phyloP scores from a whole-genome alignment of 169 alveolate species.

The Babesia bovis region DNA sequence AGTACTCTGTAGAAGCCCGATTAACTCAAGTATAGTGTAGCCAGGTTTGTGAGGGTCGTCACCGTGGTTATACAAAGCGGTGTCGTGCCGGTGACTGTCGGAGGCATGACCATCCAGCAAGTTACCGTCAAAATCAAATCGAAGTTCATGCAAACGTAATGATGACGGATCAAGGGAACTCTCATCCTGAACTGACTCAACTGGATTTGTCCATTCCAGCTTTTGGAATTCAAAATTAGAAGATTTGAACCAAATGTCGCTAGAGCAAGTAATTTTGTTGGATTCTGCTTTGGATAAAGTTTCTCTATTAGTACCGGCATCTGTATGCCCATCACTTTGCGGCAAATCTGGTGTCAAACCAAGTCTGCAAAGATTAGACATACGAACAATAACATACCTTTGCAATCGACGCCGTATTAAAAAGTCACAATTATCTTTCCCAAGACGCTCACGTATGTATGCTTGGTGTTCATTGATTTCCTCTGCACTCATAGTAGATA shows the following conservation, averaged over 20 bases:
- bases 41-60: constrained; percentile 74
- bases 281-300: too few species aligned
- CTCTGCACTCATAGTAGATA: constrained; percentile 23
- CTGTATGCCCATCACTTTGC: too few species aligned
- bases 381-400: constrained; percentile 21
- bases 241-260: constrained; percentile 32
- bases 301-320: too few species aligned
- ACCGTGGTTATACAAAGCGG: constrained; percentile 74
- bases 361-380: too few species aligned
- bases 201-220: constrained; percentile 78
- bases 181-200: constrained; percentile 29
- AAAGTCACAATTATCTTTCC: constrained; percentile 52
- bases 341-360: too few species aligned
- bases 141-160: constrained; percentile 66
- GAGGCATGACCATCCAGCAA: constrained; percentile 2
- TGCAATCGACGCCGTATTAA: constrained; percentile 35
- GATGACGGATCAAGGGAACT: not conserved
- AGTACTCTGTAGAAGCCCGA: constrained; percentile 72
- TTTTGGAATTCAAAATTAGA: constrained; percentile 61
- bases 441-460: constrained; percentile 36
- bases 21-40: constrained; percentile 75
- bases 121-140: constrained; percentile 73
- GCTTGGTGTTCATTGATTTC: constrained; percentile 43
- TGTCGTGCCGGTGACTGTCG: constrained; percentile 51
- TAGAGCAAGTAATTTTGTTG: too few species aligned